These are phyloP conservation scores for Colletotrichum australisinense DNA, from an alignment of 2,329 filamentous ascomycete species.

Conservation along the genomic window DNA sequence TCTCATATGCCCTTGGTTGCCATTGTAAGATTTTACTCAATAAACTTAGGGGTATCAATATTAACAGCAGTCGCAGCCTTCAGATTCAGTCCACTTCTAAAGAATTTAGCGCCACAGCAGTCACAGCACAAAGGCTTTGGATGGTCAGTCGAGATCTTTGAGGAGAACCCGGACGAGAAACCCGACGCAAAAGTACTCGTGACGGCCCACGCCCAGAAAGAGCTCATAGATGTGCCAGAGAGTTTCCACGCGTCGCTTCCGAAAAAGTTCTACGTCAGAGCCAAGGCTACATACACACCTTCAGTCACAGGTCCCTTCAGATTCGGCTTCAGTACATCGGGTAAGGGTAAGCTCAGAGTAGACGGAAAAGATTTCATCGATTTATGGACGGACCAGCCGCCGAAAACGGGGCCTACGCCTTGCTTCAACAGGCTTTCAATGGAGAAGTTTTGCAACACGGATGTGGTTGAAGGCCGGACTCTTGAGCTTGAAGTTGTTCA, in stretches of 20 bases:
- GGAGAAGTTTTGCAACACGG: slow-evolving; percentile 29
- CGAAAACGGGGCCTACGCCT: slow-evolving; percentile 32
- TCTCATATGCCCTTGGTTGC: slow-evolving; percentile 68
- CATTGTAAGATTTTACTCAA: slow-evolving; percentile 52
- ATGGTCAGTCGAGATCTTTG: slow-evolving; percentile 33
- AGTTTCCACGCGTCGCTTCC: slow-evolving; percentile 31
- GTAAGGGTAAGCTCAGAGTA: slow-evolving; percentile 42
- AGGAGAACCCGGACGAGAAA: slow-evolving; percentile 26
- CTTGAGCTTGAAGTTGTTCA: slow-evolving; percentile 28
- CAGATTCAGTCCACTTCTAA: slow-evolving; percentile 33
- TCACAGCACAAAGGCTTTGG: slow-evolving; percentile 14
- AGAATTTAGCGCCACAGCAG: slow-evolving; percentile 7
- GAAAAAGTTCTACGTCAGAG: slow-evolving; percentile 33
- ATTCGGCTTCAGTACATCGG: slow-evolving; percentile 35
- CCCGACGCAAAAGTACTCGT: slow-evolving; percentile 7
- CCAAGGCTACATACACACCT: slow-evolving; percentile 23
- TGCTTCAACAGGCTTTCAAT: slow-evolving; percentile 36
- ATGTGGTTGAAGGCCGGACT: slow-evolving; percentile 4
- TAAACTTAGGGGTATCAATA: too few species aligned
- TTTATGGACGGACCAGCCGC: slow-evolving; percentile 36
- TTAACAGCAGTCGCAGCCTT: slow-evolving; percentile 13
- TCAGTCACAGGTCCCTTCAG: slow-evolving; percentile 19
- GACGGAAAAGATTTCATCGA: slow-evolving; percentile 41
- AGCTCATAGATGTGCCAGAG: slow-evolving; percentile 33
- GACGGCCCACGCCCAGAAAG: slow-evolving; percentile 25